Conservation (phyloP, 345 rosid species). For the Cardamine occulta region DNA sequence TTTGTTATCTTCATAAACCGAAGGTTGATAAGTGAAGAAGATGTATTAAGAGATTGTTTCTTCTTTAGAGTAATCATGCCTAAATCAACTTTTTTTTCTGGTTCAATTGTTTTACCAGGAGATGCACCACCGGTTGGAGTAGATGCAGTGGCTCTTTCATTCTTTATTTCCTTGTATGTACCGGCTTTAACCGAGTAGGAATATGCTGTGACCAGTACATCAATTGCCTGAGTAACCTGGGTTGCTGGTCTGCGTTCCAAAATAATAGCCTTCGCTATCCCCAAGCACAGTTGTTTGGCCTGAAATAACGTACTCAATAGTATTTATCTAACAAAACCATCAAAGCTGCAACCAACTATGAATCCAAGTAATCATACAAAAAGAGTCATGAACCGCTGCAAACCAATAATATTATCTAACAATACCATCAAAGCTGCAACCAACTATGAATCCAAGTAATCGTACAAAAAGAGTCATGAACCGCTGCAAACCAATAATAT, state of each 20-base stretch:
- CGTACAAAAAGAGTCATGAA: background rate
- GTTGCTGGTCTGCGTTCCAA: slow-evolving; percentile 88
- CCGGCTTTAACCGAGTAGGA: slow-evolving; percentile 73
- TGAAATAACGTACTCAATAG: slow-evolving; percentile 47
- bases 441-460: slow-evolving; percentile 10
- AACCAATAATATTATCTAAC: slow-evolving; percentile 22
- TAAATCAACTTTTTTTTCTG: slow-evolving; percentile 45
- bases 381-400: slow-evolving; percentile 3
- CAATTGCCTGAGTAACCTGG: slow-evolving; percentile 76
- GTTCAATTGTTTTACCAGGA: slow-evolving; percentile 48
- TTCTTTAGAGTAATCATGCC: slow-evolving; percentile 37
- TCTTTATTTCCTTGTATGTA: slow-evolving; percentile 63
- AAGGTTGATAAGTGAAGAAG: slow-evolving; percentile 43
- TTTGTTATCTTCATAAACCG: slow-evolving; percentile 59
- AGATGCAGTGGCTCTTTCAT: slow-evolving; percentile 50
- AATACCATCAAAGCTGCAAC: slow-evolving; percentile 26
- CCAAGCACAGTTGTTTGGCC: slow-evolving; percentile 91
- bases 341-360: slow-evolving; percentile 23
- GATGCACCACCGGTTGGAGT: slow-evolving; percentile 46
- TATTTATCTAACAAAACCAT: slow-evolving; percentile 17
- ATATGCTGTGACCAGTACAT: slow-evolving; percentile 76
- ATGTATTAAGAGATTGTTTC: background rate
- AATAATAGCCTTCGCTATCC: slow-evolving; percentile 66
- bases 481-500: slow-evolving; percentile 24
- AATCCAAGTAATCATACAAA: background rate